These are phyloP conservation scores for Fusarium nodosum DNA, from an alignment of 2,329 filamentous ascomycete species.

Conservation along the genomic window DNA sequence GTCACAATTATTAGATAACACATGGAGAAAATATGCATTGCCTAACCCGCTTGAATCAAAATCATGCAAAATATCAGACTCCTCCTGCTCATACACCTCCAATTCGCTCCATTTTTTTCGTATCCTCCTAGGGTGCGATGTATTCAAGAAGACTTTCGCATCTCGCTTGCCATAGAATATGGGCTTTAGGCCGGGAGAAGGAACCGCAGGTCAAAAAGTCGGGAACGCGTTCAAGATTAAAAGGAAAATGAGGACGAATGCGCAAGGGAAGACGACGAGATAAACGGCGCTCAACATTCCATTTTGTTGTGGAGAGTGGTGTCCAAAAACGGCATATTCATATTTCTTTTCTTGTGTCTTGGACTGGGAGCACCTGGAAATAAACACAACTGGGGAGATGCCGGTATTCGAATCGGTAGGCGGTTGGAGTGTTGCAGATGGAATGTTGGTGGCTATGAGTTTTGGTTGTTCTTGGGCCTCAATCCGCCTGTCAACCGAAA, in stretches of 20 bases:
- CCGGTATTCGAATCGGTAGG: constrained; percentile 6
- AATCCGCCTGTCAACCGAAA: constrained; percentile 6
- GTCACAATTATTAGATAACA: constrained; percentile 34
- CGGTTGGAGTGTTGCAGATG: constrained; percentile 11
- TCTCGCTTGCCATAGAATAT: constrained; percentile 28
- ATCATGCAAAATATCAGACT: constrained; percentile 22
- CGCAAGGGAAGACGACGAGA: neutral
- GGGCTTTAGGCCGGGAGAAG: neutral
- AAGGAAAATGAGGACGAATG: constrained; percentile 7
- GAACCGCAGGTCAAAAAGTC: constrained; percentile 3
- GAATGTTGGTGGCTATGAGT: constrained; percentile 15
- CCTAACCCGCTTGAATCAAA: constrained; percentile 24
- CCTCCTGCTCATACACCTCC: neutral
- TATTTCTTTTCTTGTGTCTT: constrained; percentile 24
- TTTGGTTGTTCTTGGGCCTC: constrained; percentile 7
- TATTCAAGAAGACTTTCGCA: constrained; percentile 16
- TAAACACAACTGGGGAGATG: constrained; percentile 19
- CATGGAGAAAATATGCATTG: constrained; percentile 34
- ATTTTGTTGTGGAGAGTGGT: constrained; percentile 6
- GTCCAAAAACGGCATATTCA: constrained; percentile 21
- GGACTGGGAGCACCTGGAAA: constrained; percentile 21
- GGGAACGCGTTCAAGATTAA: constrained; percentile 7
- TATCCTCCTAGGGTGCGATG: constrained; percentile 24
- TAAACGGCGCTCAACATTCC: constrained; percentile 1
- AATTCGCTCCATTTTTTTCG: constrained; percentile 12